These are phyloP conservation scores for Coemansia sp. DNA, from an alignment of 192 early-diverging fungal species.

Conservation along the genomic window DNA sequence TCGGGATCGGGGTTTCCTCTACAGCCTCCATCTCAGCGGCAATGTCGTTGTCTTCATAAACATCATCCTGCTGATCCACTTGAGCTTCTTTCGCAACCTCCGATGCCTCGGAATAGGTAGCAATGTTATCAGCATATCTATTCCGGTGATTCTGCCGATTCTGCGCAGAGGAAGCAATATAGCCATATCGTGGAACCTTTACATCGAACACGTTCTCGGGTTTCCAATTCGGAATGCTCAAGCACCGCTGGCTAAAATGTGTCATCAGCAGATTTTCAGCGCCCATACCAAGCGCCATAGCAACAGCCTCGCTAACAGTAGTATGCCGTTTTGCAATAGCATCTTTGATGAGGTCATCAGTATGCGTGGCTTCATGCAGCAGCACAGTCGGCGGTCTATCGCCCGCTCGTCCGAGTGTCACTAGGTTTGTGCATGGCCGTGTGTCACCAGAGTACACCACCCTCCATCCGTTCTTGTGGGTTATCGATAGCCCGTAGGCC, in stretches of 20 bases:
- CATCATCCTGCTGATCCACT: background rate
- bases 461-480: conserved; percentile 72
- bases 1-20: background rate
- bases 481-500: conserved; percentile 76
- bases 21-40: conserved; percentile 4
- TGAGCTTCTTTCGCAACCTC: conserved; percentile 5
- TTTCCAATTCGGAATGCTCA: conserved; percentile 39
- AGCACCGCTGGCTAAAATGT: conserved; percentile 94
- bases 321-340: conserved; percentile 82
- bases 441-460: conserved; percentile 94
- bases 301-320: conserved; percentile 84
- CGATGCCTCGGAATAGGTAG: background rate
- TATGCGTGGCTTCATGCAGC: conserved; percentile 92
- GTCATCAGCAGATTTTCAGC: conserved; percentile 84
- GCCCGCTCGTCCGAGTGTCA: conserved; percentile 65
- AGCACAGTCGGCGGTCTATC: conserved; percentile 60
- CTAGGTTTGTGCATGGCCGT: conserved; percentile 75
- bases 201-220: conserved; percentile 8
- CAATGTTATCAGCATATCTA: background rate
- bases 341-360: conserved; percentile 67
- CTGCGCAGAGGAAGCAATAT: conserved; percentile 8
- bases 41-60: background rate
- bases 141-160: background rate
- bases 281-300: conserved; percentile 79
- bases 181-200: conserved; percentile 26